A percentile compares a stretch with the other conserved stretches of the same genome.
phyloP scores from a whole-genome alignment of 306 rosid genomes.

The Heteromeles arbutifolia region DNA sequence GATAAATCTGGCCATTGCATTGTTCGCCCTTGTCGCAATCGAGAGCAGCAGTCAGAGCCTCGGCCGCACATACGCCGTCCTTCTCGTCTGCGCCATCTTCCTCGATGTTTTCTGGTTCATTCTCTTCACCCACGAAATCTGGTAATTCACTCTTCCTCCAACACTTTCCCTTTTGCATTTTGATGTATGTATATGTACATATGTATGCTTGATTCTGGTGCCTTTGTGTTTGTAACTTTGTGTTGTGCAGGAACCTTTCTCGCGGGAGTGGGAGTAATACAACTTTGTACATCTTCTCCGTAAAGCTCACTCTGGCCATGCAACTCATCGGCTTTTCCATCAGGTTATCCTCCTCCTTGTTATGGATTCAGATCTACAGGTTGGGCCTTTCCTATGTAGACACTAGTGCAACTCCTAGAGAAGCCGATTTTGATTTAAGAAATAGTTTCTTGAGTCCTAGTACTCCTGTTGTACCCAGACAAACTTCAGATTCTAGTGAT shows the following conservation, averaged over 20 bases:
- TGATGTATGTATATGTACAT: neutral
- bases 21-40: conserved; percentile 90
- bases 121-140: conserved; percentile 64
- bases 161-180: neutral
- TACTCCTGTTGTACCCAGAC: conserved; percentile 56
- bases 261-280: conserved; percentile 29
- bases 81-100: conserved; percentile 61
- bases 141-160: conserved; percentile 33
- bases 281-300: conserved; percentile 51
- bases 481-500: conserved; percentile 68
- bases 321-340: conserved; percentile 63
- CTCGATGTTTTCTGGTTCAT: conserved; percentile 80
- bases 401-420: conserved; percentile 36
- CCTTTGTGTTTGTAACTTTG: neutral
- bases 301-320: conserved; percentile 80
- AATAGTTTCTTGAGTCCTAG: conserved; percentile 80
- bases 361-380: conserved; percentile 97
- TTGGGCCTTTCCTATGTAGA: conserved; percentile 68
- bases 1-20: conserved; percentile 62
- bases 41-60: conserved; percentile 96
- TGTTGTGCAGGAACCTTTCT: conserved; percentile 67
- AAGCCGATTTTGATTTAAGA: conserved; percentile 63
- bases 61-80: conserved; percentile 92
- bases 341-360: conserved; percentile 66
- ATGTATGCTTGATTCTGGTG: neutral